Evolutionary conservation across 2,329 filamentous ascomycete species (phyloP), one percentile per base, ranked within the genome.

Genomic region (Aspergillus texensis): DNA sequence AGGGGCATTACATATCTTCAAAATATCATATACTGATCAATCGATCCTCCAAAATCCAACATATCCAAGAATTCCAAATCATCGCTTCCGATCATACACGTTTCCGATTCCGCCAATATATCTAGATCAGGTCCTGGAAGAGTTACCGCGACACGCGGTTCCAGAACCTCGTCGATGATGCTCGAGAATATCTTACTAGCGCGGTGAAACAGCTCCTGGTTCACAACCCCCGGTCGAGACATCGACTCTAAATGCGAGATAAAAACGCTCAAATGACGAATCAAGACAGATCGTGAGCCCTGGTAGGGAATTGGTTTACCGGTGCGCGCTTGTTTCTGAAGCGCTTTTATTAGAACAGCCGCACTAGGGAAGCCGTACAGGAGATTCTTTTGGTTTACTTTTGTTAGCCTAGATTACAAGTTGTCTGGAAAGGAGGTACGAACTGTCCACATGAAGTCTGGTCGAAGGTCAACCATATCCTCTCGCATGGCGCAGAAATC

Each of bases 191-290:
- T 61, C 10, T 67, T 62, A 26, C 66, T 69, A 0, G 67, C 67
- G 2, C 68, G 68, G 32, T 65, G 61, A 26, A 72, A 70, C 1
- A 74, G 61, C 5, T 66, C 65, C 26, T 69, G 66, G 30, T 69
- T 75, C 3, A 73, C 74, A 52, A 78, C 73, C 30, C 71, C 75
- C 0, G 74, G 74, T 1, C 72, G 61, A 1, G 73, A 74, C 21
- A 76, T 76, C 0, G 70, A 72, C 34, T 80, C 78, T 1, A 81
- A 70, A 57, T 80, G 76, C 3, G 71, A 72, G 19, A 79, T 78
- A 19, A 81, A 73, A 0, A 81, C 78, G 36, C 73, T 75, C 0
- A 81, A 62, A 67, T 75, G 76, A 6, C 79, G 77, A 43, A 81
- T 76, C 3, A 79, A 74, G 12, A 76, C 74, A 0, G 73, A 66